Evolutionary conservation across 768 basidiomycete species (phyloP).

Genomic region (Lentinula edodes): DNA sequence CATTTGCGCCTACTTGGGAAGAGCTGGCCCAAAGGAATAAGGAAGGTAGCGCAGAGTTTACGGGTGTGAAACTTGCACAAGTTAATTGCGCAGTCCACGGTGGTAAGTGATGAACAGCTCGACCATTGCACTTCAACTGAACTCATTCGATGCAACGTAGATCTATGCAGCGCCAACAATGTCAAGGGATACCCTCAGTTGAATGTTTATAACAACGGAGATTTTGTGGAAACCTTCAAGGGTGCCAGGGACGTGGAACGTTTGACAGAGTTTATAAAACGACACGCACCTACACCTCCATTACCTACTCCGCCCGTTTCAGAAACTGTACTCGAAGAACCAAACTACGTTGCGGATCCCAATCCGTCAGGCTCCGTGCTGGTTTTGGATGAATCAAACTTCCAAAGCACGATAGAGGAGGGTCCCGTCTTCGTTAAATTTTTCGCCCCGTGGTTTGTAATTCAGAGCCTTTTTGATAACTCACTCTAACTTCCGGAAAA

Average conservation of each 20-base stretch:
- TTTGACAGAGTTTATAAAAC: constrained; percentile 50
- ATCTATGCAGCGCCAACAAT: constrained; percentile 70
- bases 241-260: constrained; percentile 47
- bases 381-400: constrained; percentile 28
- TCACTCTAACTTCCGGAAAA: constrained; percentile 12
- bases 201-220: constrained; percentile 65
- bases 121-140: background rate
- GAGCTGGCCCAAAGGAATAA: constrained; percentile 51
- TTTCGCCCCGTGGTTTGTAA: constrained; percentile 79
- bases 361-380: constrained; percentile 34
- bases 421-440: constrained; percentile 56
- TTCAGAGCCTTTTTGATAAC: background rate
- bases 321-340: background rate
- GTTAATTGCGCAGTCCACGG: constrained; percentile 77
- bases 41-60: constrained; percentile 25
- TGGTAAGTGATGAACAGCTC: constrained; percentile 40
- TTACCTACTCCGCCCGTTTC: constrained; percentile 12
- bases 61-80: constrained; percentile 64
- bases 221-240: constrained; percentile 50
- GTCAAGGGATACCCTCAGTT: constrained; percentile 74
- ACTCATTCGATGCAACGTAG: constrained; percentile 30
- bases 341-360: constrained; percentile 15
- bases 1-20: constrained; percentile 82
- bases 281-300: constrained; percentile 25
- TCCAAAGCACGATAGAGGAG: constrained; percentile 30